Base-by-base conservation (phyloP, 2,329 filamentous ascomycete genomes). In the Cytospora piceae region DNA sequence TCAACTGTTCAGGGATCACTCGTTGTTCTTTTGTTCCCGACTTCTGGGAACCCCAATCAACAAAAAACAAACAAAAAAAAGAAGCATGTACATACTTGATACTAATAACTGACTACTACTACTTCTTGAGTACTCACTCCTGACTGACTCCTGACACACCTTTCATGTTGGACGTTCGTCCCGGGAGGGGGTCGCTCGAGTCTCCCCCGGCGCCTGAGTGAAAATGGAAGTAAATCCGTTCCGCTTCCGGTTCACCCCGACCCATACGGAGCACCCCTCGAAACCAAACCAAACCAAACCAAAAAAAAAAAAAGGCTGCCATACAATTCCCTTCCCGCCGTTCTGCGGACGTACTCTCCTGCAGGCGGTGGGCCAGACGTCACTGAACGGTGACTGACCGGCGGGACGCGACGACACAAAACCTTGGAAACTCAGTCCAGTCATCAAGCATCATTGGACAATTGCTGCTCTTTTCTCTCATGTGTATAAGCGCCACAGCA, bases 201-300 rank as follows among this genome's bases (percentile, higher is more conserved):
- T 22, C n/a, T 49, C 46, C n/a, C n/a, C 46, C 46, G 46, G 46
- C n/a, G 46, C n/a, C 46, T 49, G 22, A 22, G 46, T 49, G 46
- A 49, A 49, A 22, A 24, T 24, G 46, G 46, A 49, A 49, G 12
- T 12, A 49, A 49, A 14, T 1, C 46, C 46, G 46, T 49, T 24
- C n/a, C 46, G 46, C 46, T 49, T 49, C 46, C 46, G 46, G 22
- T 49, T 49, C 46, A 49, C 20, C 12, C 46, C 46, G 46, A 49
- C n/a, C 46, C 9, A 9, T 49, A 49, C 46, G 46, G n/a, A 49
- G 34, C 22, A 22, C 46, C 11, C n/a, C 12, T 49, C n/a, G n/a
- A 22, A 22, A 4, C n/a, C 39, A 5, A 29, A 5, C 20, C 39
- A 5, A 20, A 3, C 39, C 39, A 7, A 4, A 1, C 37, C 37